Base-by-base conservation (phyloP, 2,329 filamentous ascomycete genomes). In the Trichoderma sp. region DNA sequence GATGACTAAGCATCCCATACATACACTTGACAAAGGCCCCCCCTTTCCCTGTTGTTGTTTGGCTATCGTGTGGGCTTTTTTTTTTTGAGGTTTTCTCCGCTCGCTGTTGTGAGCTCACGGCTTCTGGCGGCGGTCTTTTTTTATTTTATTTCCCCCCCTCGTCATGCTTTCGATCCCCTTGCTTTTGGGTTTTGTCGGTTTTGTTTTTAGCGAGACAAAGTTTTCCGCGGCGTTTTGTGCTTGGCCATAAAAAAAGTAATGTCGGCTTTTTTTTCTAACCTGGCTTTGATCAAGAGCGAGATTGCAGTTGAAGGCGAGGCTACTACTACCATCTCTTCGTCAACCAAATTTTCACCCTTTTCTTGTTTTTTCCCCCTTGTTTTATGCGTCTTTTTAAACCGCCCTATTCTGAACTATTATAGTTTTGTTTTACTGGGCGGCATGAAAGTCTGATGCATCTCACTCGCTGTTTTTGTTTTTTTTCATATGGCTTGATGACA, bases 1-100 rank as follows among this genome's bases (percentile, higher is more conserved):
- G 85, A 87, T 37, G 72, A 72, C 13, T 76, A 69, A 72, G 53
- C 17, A 39, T 57, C 25, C 5, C 29, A 27, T 35, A 7, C 27
- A 53, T 34, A 17, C 22, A 29, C 45, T 67, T 52, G n/a, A n/a
- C 32, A 42, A 48, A n/a, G 64, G 35, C n/a, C 27, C 15, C n/a
- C 27, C 15, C 35, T 37, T 39, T 42, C 39, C 19, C 27, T 32
- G 22, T 37, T 48, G 22, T 37, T 48, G 22, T 32, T 64, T 42
- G 48, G 60, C 27, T 42, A 64, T 34, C 13, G 27, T 42, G 34
- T 50, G 27, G 29, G 39, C n/a, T 15, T 17, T 50, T 32, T 15
- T 13, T 15, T 17, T 50, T 32, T 15, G 15, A 32, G 50, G 12
- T 34, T 39, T 34, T 19, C 12, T 54, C 54, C 15, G 48, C 22